Base-by-base conservation (phyloP, 2,329 filamentous ascomycete species). In the Xylariaceae sp. region DNA sequence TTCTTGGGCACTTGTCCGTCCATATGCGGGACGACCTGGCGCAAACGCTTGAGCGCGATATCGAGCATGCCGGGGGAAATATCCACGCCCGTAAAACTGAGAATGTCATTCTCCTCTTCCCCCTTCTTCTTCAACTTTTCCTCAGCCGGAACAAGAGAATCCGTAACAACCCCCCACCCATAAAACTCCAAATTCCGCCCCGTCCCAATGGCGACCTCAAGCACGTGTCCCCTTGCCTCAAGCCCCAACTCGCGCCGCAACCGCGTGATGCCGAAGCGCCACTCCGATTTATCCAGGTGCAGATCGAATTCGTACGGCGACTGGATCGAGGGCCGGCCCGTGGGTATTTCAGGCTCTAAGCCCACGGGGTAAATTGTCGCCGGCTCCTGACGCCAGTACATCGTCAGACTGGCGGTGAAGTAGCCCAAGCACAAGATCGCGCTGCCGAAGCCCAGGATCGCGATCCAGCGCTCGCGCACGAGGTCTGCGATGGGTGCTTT, bases 131-230 rank as follows among this genome's bases (percentile, higher is more conserved):
- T 45, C 11, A 3, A 2, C 42, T 67, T 64, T 35, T 58, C 58
- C 7, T n/a, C n/a, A n/a, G 67, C 60, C 4, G 65, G 45, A 3
- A 57, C 55, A 1, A 67, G 53, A 1, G 59, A 65, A 34, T 56
- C 65, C 1, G 62, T 69, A 0, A 72, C 63, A 39, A 49, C 55
- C 17, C 74, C 75, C 83, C 83, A 87, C 67, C 80, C 74, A 69
- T 86, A 86, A 70, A 80, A 83, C 45, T 77, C 74, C 13, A 87
- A 68, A 66, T 87, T 88, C 10, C 85, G 77, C 2, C 85, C 85
- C 2, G 84, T 85, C 15, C 85, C 85, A 58, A 87, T 78, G 15
- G 83, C 84, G 10, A 87, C 76, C 71, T 87, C 85, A 37, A 87
- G 77, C 10, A 87, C 84, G 69, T 85, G 75, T 1, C 85, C 85